Evolutionary conservation across 495 filamentous ascomycete species (phyloP).

Genomic region (Aspergillus ellipticus): DNA sequence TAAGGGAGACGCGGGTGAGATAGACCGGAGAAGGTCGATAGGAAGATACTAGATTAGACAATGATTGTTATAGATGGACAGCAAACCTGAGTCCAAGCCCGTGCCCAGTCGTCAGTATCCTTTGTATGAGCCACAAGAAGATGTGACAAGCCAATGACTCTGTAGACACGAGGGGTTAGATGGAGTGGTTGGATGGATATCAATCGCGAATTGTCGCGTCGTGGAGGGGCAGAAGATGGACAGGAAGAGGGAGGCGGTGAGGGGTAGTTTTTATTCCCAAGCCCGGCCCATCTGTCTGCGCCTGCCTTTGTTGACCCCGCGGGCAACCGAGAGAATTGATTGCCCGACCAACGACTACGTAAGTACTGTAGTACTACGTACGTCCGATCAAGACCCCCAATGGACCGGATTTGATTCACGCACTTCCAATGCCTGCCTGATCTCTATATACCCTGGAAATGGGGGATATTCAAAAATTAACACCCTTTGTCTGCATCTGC

Average conservation of each 20-base stretch:
- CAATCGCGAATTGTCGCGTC: conserved; percentile 6
- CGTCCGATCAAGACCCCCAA: too few species aligned
- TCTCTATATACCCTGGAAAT: too few species aligned
- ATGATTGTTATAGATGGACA: background rate
- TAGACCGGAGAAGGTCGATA: conserved; percentile 13
- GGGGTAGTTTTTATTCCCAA: background rate
- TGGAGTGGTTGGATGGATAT: background rate
- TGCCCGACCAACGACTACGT: too few species aligned
- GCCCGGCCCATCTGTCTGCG: background rate
- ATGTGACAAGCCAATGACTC: background rate
- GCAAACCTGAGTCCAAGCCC: background rate
- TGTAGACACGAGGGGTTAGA: background rate
- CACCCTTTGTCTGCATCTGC: background rate
- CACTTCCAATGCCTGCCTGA: too few species aligned
- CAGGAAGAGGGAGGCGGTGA: conserved; percentile 10
- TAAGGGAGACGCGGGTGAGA: conserved; percentile 8
- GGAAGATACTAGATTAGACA: conserved; percentile 18
- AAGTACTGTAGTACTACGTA: too few species aligned
- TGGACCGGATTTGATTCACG: too few species aligned
- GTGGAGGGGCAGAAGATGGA: conserved; percentile 4
- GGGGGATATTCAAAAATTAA: too few species aligned
- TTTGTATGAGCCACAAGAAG: background rate
- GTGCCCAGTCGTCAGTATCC: background rate
- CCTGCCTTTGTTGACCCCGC: background rate
- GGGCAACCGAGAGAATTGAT: background rate